phyloP scores from a whole-genome alignment of 176 grass and related monocot genomes.

The Elaeis guineensis region DNA sequence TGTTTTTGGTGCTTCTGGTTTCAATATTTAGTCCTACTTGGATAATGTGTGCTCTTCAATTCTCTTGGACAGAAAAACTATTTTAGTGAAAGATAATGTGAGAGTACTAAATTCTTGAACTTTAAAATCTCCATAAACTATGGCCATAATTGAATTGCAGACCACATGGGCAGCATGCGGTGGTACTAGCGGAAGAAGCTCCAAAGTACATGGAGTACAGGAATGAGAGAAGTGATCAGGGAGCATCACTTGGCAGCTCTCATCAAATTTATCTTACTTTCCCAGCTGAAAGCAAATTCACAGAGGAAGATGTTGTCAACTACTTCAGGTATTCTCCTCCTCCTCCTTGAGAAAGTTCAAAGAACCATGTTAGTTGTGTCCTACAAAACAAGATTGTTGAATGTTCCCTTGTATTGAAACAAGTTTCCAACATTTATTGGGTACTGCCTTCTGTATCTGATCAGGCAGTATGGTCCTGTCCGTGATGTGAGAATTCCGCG shows the following conservation, averaged over 20 bases:
- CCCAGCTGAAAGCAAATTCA: constrained; percentile 70
- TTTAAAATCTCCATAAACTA: too few relatives aligned
- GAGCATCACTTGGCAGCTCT: constrained; percentile 28
- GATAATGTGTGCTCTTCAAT: too few relatives aligned
- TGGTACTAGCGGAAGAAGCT: constrained; percentile 67
- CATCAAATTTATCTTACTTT: constrained; percentile 95
- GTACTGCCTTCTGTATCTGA: neutral
- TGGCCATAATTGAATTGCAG: constrained; percentile 15
- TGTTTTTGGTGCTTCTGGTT: too few relatives aligned
- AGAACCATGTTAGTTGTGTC: too few relatives aligned
- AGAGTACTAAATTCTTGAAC: neutral
- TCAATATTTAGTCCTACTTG: too few relatives aligned
- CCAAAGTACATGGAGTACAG: constrained; percentile 41
- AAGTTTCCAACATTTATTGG: neutral
- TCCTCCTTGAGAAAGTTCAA: neutral
- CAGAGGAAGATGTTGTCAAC: constrained; percentile 53
- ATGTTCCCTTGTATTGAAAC: too few relatives aligned
- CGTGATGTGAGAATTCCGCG: constrained; percentile 79
- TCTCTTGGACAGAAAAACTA: too few relatives aligned
- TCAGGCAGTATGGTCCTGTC: constrained; percentile 59
- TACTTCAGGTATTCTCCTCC: constrained; percentile 53
- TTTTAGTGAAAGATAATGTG: too few relatives aligned
- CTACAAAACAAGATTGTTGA: too few relatives aligned
- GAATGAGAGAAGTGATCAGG: constrained; percentile 29
- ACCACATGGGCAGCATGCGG: constrained; percentile 77